Conservation (phyloP, 768 basidiomycete species). For the Pisolithus orientalis region DNA sequence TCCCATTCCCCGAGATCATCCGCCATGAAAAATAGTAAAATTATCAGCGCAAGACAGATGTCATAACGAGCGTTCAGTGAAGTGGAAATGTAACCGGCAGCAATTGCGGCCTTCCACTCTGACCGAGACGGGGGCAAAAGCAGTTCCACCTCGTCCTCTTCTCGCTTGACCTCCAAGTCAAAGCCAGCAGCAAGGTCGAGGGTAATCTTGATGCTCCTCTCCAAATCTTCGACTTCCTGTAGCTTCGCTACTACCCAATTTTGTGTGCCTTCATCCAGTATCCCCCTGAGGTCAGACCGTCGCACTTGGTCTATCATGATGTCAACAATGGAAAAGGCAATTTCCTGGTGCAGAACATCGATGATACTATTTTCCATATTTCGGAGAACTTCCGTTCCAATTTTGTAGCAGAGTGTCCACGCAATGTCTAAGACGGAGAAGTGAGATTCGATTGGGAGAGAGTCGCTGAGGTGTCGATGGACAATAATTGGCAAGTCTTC, state of each 20-base stretch:
- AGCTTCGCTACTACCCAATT: constrained; percentile 59
- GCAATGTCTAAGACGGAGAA: constrained; percentile 54
- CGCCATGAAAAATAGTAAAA: constrained; percentile 65
- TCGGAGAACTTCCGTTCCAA: constrained; percentile 53
- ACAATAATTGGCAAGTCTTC: constrained; percentile 66
- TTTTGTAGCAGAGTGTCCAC: constrained; percentile 55
- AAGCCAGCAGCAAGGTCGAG: constrained; percentile 71
- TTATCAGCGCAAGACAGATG: constrained; percentile 57
- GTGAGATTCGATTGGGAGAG: constrained; percentile 41
- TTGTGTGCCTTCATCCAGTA: constrained; percentile 52
- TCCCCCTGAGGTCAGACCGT: constrained; percentile 45
- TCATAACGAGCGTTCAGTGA: constrained; percentile 73
- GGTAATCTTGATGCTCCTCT: constrained; percentile 46
- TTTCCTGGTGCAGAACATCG: constrained; percentile 70
- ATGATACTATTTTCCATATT: constrained; percentile 52
- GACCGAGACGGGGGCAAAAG: constrained; percentile 48
- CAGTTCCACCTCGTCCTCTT: constrained; percentile 63
- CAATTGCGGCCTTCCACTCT: constrained; percentile 57
- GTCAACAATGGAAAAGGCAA: constrained; percentile 71
- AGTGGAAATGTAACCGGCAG: constrained; percentile 54
- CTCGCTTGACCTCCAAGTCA: constrained; percentile 63
- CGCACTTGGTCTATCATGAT: constrained; percentile 62
- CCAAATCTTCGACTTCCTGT: constrained; percentile 49
- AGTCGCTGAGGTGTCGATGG: constrained; percentile 42
- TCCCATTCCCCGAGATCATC: constrained; percentile 61